A percentile compares a stretch with the other conserved stretches of the same genome.
These are phyloP conservation scores for Globisporangium parvum DNA, from an alignment of 352 stramenopile genomes.

Conservation along the genomic window DNA sequence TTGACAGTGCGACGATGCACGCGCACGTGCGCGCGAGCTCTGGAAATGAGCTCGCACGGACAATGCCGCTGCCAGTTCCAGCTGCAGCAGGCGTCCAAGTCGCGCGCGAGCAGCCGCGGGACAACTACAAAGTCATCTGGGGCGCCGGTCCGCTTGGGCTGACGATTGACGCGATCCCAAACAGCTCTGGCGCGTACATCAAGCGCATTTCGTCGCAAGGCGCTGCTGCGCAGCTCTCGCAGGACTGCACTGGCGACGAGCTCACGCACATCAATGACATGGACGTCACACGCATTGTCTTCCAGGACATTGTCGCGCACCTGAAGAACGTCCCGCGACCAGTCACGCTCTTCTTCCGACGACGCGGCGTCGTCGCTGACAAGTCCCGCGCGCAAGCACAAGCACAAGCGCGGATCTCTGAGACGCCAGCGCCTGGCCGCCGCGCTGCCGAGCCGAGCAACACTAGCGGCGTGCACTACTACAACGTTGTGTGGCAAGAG, in stretches of 20 bases:
- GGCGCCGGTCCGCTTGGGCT: constrained; percentile 65
- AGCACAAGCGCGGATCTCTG: constrained; percentile 24
- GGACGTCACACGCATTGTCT: constrained; percentile 63
- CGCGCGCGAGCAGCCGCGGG: constrained; percentile 8
- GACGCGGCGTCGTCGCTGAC: constrained; percentile 19
- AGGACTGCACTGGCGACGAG: constrained; percentile 77
- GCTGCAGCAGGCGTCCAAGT: not conserved
- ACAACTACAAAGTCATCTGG: constrained; percentile 81
- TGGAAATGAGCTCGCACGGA: constrained; percentile 14
- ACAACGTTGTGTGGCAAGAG: constrained; percentile 83
- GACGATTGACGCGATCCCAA: constrained; percentile 72
- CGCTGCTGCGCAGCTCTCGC: constrained; percentile 63
- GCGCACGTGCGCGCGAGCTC: constrained; percentile 1
- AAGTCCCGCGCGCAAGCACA: constrained; percentile 12
- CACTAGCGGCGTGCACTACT: constrained; percentile 45
- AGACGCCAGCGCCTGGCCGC: constrained; percentile 32
- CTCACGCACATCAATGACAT: constrained; percentile 86
- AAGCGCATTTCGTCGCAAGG: constrained; percentile 73
- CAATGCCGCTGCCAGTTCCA: constrained; percentile 17
- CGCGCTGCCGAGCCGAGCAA: constrained; percentile 22
- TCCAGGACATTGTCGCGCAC: constrained; percentile 73
- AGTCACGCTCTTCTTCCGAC: constrained; percentile 74
- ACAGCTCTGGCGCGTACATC: constrained; percentile 62
- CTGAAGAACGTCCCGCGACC: constrained; percentile 74
- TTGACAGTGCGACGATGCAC: constrained; percentile 7